A percentile compares a stretch with the other conserved stretches of the same genome.
Evolutionary conservation across 768 basidiomycete species (phyloP).

Genomic region (Suillus clintonianus): DNA sequence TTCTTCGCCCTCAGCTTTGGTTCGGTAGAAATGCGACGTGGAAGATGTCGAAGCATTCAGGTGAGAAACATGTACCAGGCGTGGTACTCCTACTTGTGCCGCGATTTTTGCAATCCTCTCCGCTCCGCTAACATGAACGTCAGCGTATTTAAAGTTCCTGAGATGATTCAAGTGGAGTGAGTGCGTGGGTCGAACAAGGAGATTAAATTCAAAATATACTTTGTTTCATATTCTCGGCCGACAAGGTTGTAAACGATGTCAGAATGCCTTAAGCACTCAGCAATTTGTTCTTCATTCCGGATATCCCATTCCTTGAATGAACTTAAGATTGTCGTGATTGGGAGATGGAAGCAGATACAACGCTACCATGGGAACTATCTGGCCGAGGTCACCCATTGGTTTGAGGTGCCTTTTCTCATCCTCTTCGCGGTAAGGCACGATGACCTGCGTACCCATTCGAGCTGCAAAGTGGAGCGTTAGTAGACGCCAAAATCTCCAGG

Average conservation of each 20-base stretch:
- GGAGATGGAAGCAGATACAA: constrained; percentile 6
- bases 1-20: constrained; percentile 90
- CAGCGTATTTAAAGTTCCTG: constrained; percentile 86
- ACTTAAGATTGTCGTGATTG: constrained; percentile 1
- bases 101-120: constrained; percentile 85
- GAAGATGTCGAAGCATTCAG: constrained; percentile 85
- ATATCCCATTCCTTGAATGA: constrained; percentile 89
- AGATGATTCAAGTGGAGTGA: constrained; percentile 11
- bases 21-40: constrained; percentile 78
- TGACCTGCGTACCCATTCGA: constrained; percentile 88
- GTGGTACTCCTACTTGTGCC: constrained; percentile 72
- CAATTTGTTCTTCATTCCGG: constrained; percentile 86
- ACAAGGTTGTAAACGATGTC: constrained; percentile 97
- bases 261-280: constrained; percentile 91
- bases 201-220: constrained; percentile 50
- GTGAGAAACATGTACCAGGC: constrained; percentile 93
- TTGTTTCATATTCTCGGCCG: constrained; percentile 93
- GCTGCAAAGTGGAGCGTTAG: constrained; percentile 44
- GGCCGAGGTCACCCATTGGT: constrained; percentile 95
- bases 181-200: constrained; percentile 10
- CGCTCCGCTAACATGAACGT: constrained; percentile 83
- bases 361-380: constrained; percentile 90
- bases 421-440: constrained; percentile 93
- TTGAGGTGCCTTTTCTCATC: constrained; percentile 89
- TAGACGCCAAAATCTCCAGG: constrained; percentile 9